Percentiles rank a stretch among this genome's conserved stretches.
Conservation (phyloP, 2,329 filamentous ascomycete species). For the Ciborinia camelliae region DNA sequence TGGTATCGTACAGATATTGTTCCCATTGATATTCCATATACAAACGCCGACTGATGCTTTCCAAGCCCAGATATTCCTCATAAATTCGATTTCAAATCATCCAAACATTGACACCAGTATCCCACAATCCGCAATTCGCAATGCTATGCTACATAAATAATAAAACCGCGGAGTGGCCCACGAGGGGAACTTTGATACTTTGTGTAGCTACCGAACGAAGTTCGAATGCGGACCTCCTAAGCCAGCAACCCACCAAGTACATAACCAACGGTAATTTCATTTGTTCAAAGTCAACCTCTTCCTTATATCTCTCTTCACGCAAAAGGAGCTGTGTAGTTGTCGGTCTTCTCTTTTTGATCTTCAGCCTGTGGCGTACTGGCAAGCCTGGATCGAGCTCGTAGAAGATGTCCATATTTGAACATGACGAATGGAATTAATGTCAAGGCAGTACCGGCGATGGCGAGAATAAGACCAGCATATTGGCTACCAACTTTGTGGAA, state of each 20-base stretch:
- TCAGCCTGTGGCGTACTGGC: constrained; percentile 37
- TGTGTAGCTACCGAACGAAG: neutral
- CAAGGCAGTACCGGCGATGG: constrained; percentile 9
- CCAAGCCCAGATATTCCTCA: neutral
- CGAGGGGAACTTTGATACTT: neutral
- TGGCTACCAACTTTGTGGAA: constrained; percentile 19
- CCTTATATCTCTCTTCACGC: neutral
- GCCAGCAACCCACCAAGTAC: neutral
- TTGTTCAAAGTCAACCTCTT: too few relatives aligned
- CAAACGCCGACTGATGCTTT: constrained; percentile 12
- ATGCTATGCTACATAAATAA: constrained; percentile 7
- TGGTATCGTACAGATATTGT: neutral
- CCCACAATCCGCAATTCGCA: too few relatives aligned
- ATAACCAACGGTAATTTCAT: neutral
- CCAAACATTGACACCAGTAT: constrained; percentile 4
- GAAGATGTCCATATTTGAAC: constrained; percentile 17
- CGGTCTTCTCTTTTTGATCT: constrained; percentile 3
- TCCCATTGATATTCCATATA: neutral
- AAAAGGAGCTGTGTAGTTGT: constrained; percentile 2
- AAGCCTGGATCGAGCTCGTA: constrained; percentile 47
- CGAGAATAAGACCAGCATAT: constrained; percentile 18
- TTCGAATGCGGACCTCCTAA: neutral
- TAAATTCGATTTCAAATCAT: neutral
- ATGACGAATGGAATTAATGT: constrained; percentile 16
- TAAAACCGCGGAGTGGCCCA: neutral